phyloP scores from a whole-genome alignment of 2,329 filamentous ascomycete genomes.

The Aspergillus sp. region DNA sequence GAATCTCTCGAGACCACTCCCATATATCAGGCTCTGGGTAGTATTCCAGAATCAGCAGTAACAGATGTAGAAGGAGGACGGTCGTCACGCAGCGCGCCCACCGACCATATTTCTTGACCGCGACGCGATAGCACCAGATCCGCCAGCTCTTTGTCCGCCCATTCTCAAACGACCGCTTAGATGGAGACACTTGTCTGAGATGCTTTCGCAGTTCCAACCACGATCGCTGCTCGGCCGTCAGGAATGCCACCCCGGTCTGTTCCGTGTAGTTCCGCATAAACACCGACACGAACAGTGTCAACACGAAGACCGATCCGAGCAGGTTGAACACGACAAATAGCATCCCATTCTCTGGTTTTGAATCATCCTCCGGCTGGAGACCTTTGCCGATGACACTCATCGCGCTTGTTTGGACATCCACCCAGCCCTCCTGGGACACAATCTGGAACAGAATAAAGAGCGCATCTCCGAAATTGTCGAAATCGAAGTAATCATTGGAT shows the following conservation, averaged over 20 bases:
- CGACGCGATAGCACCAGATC: conserved; percentile 89
- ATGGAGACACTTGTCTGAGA: conserved; percentile 84
- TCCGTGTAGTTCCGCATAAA: conserved; percentile 99
- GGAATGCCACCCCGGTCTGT: conserved; percentile 90
- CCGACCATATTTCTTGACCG: conserved; percentile 83
- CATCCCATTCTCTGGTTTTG: conserved; percentile 73
- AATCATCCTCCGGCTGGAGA: conserved; percentile 61
- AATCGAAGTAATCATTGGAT: conserved; percentile 76
- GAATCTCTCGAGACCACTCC: conserved; percentile 51
- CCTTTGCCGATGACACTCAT: conserved; percentile 73
- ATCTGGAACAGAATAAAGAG: conserved; percentile 98
- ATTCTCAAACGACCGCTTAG: conserved; percentile 78
- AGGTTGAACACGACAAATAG: conserved; percentile 98
- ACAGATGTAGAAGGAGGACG: conserved; percentile 71
- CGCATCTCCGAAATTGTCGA: conserved; percentile 88
- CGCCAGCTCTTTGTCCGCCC: conserved; percentile 65
- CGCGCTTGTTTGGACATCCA: conserved; percentile 77
- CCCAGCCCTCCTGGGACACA: conserved; percentile 97
- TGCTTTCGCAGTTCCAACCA: conserved; percentile 94
- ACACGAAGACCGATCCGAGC: conserved; percentile 87
- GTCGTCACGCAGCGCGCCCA: conserved; percentile 81
- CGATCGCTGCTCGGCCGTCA: conserved; percentile 90
- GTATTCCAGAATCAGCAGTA: conserved; percentile 78
- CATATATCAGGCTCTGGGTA: conserved; percentile 69
- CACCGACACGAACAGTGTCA: conserved; percentile 95